Conservation (phyloP, 1,284 basidiomycete genomes). For the Melampsora americana region DNA sequence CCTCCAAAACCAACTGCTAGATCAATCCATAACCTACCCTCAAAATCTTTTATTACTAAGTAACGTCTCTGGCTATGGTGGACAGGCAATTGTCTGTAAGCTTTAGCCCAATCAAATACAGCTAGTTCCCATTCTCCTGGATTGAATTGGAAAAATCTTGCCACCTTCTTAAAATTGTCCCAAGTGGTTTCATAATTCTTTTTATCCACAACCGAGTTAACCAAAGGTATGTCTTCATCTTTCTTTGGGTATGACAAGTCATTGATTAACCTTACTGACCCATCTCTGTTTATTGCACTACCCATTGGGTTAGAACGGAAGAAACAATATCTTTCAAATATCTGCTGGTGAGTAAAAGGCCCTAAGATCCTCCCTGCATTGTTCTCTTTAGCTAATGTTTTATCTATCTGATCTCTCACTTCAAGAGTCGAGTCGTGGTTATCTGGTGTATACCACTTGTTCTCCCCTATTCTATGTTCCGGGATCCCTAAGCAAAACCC, state of each 20-base stretch:
- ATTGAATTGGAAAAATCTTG: slow-evolving; percentile 2
- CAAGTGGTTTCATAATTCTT: slow-evolving; percentile 13
- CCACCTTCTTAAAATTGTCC: background rate
- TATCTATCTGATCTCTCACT: background rate
- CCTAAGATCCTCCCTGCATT: background rate
- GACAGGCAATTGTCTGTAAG: background rate
- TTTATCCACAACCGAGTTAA: slow-evolving; percentile 16
- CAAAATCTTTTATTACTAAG: background rate
- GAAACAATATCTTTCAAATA: background rate
- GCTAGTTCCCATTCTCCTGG: background rate
- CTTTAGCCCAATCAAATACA: background rate
- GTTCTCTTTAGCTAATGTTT: background rate
- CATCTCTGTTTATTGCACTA: background rate
- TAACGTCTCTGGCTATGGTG: background rate
- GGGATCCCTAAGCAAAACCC: slow-evolving; percentile 18
- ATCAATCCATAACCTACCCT: background rate
- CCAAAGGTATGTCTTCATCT: background rate
- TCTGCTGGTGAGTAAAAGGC: too few relatives aligned
- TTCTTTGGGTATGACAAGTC: background rate
- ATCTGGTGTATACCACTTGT: background rate
- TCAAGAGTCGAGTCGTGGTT: background rate
- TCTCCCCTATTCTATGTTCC: background rate
- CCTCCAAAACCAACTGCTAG: too few relatives aligned
- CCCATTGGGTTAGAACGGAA: background rate
- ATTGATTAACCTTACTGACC: background rate